These are phyloP conservation scores for Dicorynia guianensis DNA, from an alignment of 306 rosid genomes.

Conservation along the genomic window DNA sequence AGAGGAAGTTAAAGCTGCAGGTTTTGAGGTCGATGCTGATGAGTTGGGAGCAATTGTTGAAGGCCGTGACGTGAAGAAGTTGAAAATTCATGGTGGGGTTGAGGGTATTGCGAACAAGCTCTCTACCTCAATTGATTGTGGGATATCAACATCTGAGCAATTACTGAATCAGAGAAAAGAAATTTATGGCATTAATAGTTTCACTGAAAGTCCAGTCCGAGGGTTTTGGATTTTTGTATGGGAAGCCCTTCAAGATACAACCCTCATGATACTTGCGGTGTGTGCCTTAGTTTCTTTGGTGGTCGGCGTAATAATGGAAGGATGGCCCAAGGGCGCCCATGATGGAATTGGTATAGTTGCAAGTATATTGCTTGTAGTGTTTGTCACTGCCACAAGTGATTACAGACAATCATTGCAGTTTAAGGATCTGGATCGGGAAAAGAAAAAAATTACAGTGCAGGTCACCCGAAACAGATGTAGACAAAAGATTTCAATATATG, in stretches of 20 bases:
- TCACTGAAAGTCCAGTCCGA: constrained; percentile 59
- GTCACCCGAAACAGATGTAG: constrained; percentile 64
- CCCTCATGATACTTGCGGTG: constrained; percentile 68
- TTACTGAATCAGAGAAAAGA: constrained; percentile 53
- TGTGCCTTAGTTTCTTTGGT: constrained; percentile 64
- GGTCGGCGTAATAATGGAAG: constrained; percentile 63
- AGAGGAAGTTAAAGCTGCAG: constrained; percentile 63
- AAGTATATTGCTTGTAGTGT: constrained; percentile 71
- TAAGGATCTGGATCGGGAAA: constrained; percentile 73
- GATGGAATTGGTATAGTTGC: constrained; percentile 81
- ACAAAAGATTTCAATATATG: constrained; percentile 69
- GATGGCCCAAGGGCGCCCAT: constrained; percentile 80
- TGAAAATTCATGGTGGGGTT: constrained; percentile 56
- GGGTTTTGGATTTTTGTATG: constrained; percentile 66
- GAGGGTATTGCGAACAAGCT: constrained; percentile 57
- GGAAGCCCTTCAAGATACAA: constrained; percentile 79
- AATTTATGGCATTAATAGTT: constrained; percentile 62
- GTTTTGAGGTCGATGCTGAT: constrained; percentile 62
- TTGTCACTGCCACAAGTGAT: constrained; percentile 72
- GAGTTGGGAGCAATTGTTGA: constrained; percentile 62
- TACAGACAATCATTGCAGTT: constrained; percentile 74
- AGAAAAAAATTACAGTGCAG: constrained; percentile 65
- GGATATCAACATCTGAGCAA: constrained; percentile 58
- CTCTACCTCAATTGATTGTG: constrained; percentile 45
- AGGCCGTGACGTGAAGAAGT: constrained; percentile 65